Conservation (phyloP, 2,329 filamentous ascomycete species). For the Ustulina deusta region DNA sequence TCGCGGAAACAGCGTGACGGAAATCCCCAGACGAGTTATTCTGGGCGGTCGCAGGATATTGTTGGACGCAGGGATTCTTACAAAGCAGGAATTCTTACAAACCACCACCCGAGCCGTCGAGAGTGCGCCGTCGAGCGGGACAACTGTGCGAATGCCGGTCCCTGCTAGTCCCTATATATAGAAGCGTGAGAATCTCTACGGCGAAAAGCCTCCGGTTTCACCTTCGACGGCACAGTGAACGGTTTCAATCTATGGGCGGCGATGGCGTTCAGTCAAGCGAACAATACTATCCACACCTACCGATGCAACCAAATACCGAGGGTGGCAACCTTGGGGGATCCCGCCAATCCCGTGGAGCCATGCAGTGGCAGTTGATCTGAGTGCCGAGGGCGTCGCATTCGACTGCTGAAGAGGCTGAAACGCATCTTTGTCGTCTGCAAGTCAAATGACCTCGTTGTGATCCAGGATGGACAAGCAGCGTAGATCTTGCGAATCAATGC, state of each 20-base stretch:
- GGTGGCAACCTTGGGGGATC: constrained; percentile 8
- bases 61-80: too few relatives aligned
- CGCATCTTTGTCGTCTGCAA: constrained; percentile 27
- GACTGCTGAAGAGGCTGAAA: constrained; percentile 16
- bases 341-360: constrained; percentile 13
- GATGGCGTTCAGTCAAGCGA: constrained; percentile 4
- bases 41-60: constrained; percentile 3
- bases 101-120: not conserved
- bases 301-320: constrained; percentile 15
- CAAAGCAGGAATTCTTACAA: constrained; percentile 5
- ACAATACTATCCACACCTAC: constrained; percentile 4
- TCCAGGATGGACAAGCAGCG: constrained; percentile 24
- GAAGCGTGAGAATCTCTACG: constrained; percentile 19
- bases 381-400: constrained; percentile 21
- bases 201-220: constrained; percentile 31
- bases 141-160: constrained; percentile 17
- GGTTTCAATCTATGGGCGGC: constrained; percentile 16
- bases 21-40: not conserved
- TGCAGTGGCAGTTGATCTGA: constrained; percentile 2
- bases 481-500: constrained; percentile 26
- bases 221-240: constrained; percentile 18
- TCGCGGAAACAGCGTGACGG: not conserved
- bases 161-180: constrained; percentile 34
- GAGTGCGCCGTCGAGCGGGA: constrained; percentile 1
- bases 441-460: constrained; percentile 17